These are phyloP conservation scores for Phytophthora cryptogea DNA, from an alignment of 352 stramenopile genomes.

Conservation along the genomic window DNA sequence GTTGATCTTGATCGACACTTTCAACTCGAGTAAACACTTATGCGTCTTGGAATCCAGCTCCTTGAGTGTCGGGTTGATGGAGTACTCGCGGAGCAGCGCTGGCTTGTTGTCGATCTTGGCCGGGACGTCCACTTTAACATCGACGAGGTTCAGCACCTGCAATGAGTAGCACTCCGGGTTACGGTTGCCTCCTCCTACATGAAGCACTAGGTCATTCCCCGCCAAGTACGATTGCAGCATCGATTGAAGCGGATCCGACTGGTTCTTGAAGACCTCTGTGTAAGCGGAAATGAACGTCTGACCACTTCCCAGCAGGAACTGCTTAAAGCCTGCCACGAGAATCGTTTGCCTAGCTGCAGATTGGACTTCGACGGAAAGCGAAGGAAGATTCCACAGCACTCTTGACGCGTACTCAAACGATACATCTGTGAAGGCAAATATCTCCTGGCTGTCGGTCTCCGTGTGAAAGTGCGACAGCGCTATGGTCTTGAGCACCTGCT, in stretches of 20 bases:
- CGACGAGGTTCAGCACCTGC: conserved; percentile 65
- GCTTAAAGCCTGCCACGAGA: conserved; percentile 68
- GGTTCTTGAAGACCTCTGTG: conserved; percentile 64
- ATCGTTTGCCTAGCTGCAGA: conserved; percentile 47
- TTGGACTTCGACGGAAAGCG: conserved; percentile 61
- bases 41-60: conserved; percentile 73
- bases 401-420: conserved; percentile 66
- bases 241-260: conserved; percentile 63
- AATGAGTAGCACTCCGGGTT: conserved; percentile 65
- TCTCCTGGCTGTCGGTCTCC: conserved; percentile 52
- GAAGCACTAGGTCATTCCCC: conserved; percentile 63
- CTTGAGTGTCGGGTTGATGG: conserved; percentile 65
- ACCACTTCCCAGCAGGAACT: conserved; percentile 67
- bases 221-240: conserved; percentile 77
- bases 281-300: conserved; percentile 84
- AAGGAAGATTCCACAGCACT: conserved; percentile 79
- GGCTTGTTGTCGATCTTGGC: conserved; percentile 77
- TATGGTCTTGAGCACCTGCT: conserved; percentile 75
- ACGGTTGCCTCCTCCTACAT: conserved; percentile 57
- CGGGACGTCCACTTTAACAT: conserved; percentile 63
- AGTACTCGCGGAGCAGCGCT: conserved; percentile 66
- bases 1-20: conserved; percentile 74
- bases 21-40: conserved; percentile 72
- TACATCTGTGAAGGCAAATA: conserved; percentile 85
- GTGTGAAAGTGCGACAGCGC: conserved; percentile 74